Base-by-base conservation (phyloP, 2,329 filamentous ascomycete species). In the Tolypocladium pustulatum region DNA sequence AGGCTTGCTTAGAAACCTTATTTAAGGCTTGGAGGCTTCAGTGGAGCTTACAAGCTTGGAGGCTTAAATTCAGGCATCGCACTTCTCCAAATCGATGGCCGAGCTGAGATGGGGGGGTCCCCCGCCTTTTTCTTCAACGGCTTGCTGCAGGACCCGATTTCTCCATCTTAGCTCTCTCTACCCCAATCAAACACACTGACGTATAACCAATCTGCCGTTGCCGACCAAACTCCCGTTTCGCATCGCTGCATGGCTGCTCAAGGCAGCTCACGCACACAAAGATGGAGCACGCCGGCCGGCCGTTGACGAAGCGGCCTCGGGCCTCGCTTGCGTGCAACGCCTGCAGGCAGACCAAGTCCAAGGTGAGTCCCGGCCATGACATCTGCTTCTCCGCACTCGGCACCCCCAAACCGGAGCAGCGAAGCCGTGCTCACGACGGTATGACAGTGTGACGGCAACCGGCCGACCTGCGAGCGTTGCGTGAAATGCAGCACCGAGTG, bases 271-370 rank as follows among this genome's bases (percentile, higher is more conserved):
- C 27, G 17, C 15, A 52, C 49, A n/a, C 17, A 13, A 8, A 17
- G 0, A 52, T 64, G 63, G 54, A 64, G 20, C 56, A 59, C 22
- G 40, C 49, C 43, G 56, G 43, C 53, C 62, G 62, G 41, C 62
- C 63, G 5, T 46, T 67, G 51, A 61, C 60, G n/a, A 66, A 60
- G 56, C 60, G 65, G 25, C 60, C 61, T 15, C 59, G 65, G 43
- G 65, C 64, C 20, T 60, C 62, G 22, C 60, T 64, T 32, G 65
- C 65, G 20, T 67, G 65, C 58, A 64, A 63, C 55, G 51, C 57
- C 1, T 67, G 65, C 51, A 57, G 64, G 37, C 61, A 62, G 41
- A 64, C 62, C 40, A 67, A 67, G 59, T 65, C 64, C 55, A 67
- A 64, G 58, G 65, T 67, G 57, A 56, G 58, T 20, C 22, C 54